These are phyloP conservation scores for Hyaloscypha hepaticicola DNA, from an alignment of 495 filamentous ascomycete species.

Conservation along the genomic window DNA sequence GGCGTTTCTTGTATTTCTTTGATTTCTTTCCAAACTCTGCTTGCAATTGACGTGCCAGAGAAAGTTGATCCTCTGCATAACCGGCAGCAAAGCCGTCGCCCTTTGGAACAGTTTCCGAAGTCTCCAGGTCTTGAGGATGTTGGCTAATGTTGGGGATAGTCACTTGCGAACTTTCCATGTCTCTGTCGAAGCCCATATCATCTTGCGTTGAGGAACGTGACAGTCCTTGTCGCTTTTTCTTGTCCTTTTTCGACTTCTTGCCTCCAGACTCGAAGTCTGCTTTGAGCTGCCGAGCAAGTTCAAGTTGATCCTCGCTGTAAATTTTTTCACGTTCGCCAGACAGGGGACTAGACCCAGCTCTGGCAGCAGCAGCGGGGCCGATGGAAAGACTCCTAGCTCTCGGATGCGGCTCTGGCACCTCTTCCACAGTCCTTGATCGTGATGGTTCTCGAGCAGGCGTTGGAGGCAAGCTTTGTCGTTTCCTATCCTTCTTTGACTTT, in stretches of 20 bases:
- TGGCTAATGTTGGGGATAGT: constrained; percentile 3
- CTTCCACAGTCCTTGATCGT: constrained; percentile 32
- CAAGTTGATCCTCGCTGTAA: constrained; percentile 30
- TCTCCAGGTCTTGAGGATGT: constrained; percentile 9
- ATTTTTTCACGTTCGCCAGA: constrained; percentile 15
- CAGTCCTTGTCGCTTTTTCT: constrained; percentile 34
- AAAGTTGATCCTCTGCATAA: constrained; percentile 26
- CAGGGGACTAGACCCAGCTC: constrained; percentile 4
- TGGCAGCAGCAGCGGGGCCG: constrained; percentile 15
- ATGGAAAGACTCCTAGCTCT: constrained; percentile 30
- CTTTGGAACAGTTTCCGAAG: neutral
- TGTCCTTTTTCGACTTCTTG: constrained; percentile 45
- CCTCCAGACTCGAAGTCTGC: constrained; percentile 32
- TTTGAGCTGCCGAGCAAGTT: constrained; percentile 42
- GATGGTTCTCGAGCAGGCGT: constrained; percentile 35
- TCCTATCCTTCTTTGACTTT: constrained; percentile 44
- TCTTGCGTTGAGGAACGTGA: constrained; percentile 23
- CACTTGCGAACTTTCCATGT: neutral
- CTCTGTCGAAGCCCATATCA: neutral
- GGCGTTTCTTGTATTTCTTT: constrained; percentile 36
- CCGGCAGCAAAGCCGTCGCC: constrained; percentile 27
- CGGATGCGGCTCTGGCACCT: constrained; percentile 16
- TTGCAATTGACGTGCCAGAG: constrained; percentile 30
- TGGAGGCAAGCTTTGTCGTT: constrained; percentile 27
- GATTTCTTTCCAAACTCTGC: constrained; percentile 36